Conservation (phyloP, 2,329 filamentous ascomycete genomes). For the Xylariaceae sp. region DNA sequence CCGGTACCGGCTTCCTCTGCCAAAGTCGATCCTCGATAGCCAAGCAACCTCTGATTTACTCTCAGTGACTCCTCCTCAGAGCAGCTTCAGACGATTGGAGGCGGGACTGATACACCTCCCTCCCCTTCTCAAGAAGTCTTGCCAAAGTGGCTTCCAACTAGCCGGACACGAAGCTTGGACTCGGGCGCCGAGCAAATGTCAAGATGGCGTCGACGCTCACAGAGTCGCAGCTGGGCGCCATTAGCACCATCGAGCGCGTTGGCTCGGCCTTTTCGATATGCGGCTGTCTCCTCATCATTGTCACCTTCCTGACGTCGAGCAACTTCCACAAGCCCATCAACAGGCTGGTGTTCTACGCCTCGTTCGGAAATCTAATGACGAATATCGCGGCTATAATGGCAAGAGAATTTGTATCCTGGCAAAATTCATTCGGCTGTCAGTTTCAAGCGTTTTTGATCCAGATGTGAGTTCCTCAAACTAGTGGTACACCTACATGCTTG, state of each 20-base stretch:
- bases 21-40: too few species aligned
- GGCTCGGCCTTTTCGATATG: constrained; percentile 64
- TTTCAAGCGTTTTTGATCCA: constrained; percentile 75
- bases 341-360: constrained; percentile 74
- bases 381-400: constrained; percentile 73
- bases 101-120: too few species aligned
- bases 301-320: constrained; percentile 59
- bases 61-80: too few species aligned
- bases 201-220: not conserved
- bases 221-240: constrained; percentile 37
- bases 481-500: too few species aligned
- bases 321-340: constrained; percentile 84
- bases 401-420: constrained; percentile 45
- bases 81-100: too few species aligned
- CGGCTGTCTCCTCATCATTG: constrained; percentile 64
- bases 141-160: too few species aligned
- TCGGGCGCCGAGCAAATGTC: not conserved
- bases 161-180: too few species aligned
- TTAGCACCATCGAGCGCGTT: constrained; percentile 58
- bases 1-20: too few species aligned
- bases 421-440: constrained; percentile 51
- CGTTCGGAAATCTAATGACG: constrained; percentile 70
- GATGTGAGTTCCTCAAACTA: constrained; percentile 52
- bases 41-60: too few species aligned
- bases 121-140: not conserved